Base-by-base conservation (phyloP, 768 basidiomycete species). In the Neoboletus magnificus region DNA sequence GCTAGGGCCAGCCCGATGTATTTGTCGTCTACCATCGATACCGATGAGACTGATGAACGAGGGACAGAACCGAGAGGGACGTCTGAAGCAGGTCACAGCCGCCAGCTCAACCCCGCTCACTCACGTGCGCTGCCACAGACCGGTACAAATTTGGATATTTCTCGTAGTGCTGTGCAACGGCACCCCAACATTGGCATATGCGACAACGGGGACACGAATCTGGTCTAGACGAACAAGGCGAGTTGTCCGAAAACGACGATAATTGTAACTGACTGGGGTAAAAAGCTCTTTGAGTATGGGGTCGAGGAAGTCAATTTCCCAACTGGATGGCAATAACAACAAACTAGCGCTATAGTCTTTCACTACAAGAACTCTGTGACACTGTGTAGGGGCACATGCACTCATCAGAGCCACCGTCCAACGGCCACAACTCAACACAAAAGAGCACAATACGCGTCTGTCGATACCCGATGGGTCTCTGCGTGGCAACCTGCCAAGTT, bases 1-100 rank as follows among this genome's bases (percentile, higher is more conserved):
- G 97, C 95, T 52, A 99, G 83, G 25, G 84, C 81, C 50, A 99
- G 82, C 32, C 97, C 97, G 47, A 98, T 92, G 70, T 93, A 96
- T 76, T 94, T 97, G 76, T 97, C 96, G 64, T 97, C 92, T 25
- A 93, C 76, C 85, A 89, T 88, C 36, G 45, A 55, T 53, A 33
- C 51, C 42, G 62, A 46, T 10, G 54, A n/a, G 40, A 46, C 5
- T 20, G 43, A 22, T 30, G 44, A 40, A n/a, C 12, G 33, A 43
- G 15, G 32, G 48, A 50, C n/a, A 42, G 35, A 50, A 39, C 20
- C 55, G 25, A 37, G 13, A 30, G 25, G 25, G 40, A 48, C 37
- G 60, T 54, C 22, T 39, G 40, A 50, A 43, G 25, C 5, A 32
- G 25, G 62, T 63, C 49, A 37, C 33, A 16, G 35, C 35, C 15